Evolutionary conservation across 768 basidiomycete genomes (phyloP).

Genomic region (Amyloporia xantha): DNA sequence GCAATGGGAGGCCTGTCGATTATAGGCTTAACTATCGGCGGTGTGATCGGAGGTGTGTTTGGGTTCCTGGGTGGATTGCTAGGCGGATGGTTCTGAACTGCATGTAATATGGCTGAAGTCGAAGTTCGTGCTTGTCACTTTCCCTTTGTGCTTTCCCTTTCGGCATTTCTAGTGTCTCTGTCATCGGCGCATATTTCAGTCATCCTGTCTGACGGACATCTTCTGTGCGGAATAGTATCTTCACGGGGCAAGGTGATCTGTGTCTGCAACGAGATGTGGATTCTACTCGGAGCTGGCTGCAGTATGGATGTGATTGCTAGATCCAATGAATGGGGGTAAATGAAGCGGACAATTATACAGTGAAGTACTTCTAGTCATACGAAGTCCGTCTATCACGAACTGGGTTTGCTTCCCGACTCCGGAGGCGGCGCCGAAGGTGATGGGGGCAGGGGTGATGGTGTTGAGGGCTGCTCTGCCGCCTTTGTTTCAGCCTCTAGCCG

Average conservation of each 20-base stretch:
- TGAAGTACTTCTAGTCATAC: neutral
- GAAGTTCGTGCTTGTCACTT: too few species aligned
- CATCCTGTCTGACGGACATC: too few species aligned
- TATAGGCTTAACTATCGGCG: neutral
- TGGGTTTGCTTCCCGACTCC: neutral
- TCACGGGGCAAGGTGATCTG: too few species aligned
- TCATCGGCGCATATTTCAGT: too few species aligned
- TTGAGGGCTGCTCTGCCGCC: conserved; percentile 10
- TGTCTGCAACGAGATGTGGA: too few species aligned
- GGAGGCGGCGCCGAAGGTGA: conserved; percentile 4
- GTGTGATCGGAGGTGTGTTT: neutral
- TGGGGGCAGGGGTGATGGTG: conserved; percentile 10
- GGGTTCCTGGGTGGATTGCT: neutral
- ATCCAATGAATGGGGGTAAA: conserved; percentile 4
- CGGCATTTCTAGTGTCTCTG: too few species aligned
- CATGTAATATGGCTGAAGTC: too few species aligned
- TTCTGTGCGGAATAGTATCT: too few species aligned
- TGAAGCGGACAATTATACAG: conserved; percentile 3
- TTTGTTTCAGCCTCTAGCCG: conserved; percentile 85
- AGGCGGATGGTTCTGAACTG: neutral
- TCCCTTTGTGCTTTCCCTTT: too few species aligned
- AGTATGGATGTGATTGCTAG: neutral
- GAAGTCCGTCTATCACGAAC: neutral
- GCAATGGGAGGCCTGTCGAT: conserved; percentile 7
- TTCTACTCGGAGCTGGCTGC: too few species aligned